phyloP scores from a whole-genome alignment of 192 early-diverging fungal species.

The Martensiomyces pterosporus region DNA sequence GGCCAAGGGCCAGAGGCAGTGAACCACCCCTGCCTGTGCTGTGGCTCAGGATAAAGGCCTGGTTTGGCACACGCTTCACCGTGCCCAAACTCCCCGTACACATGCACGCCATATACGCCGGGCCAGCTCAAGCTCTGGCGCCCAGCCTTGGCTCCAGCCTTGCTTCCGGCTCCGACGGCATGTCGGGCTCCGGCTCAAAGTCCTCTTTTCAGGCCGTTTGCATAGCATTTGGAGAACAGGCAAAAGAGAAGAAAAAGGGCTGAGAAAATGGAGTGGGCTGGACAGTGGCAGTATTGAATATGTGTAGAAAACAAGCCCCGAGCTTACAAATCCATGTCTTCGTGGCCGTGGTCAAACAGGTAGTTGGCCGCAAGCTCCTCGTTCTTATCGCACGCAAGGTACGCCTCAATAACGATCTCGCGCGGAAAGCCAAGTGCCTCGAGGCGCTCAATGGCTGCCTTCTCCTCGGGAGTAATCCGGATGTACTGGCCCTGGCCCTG shows the following conservation, averaged over 20 bases:
- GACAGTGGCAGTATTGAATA: background rate
- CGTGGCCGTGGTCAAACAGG: conserved; percentile 76
- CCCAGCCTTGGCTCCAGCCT: no score
- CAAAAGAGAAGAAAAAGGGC: no score
- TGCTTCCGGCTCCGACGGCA: no score
- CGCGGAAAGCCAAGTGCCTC: conserved; percentile 84
- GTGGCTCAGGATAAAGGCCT: background rate
- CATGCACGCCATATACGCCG: no score
- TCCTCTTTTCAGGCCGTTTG: no score
- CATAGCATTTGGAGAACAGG: no score
- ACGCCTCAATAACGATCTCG: conserved; percentile 82
- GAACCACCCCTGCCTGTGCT: no score
- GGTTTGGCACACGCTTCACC: no score
- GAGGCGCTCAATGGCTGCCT: conserved; percentile 79
- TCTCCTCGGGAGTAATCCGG: conserved; percentile 82
- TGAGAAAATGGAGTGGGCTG: background rate
- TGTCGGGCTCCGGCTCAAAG: no score
- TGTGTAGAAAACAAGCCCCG: background rate
- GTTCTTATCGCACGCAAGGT: conserved; percentile 95
- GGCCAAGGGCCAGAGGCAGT: no score
- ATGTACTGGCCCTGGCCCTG: conserved; percentile 68
- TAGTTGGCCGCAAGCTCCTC: conserved; percentile 97
- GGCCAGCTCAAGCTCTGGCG: no score
- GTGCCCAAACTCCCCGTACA: no score
- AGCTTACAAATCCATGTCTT: conserved; percentile 47